Percentiles rank a stretch among this genome's conserved stretches.
Conservation (phyloP, 23 red algal genomes). For the Cyanidiococcus yangmingshanensis region DNA sequence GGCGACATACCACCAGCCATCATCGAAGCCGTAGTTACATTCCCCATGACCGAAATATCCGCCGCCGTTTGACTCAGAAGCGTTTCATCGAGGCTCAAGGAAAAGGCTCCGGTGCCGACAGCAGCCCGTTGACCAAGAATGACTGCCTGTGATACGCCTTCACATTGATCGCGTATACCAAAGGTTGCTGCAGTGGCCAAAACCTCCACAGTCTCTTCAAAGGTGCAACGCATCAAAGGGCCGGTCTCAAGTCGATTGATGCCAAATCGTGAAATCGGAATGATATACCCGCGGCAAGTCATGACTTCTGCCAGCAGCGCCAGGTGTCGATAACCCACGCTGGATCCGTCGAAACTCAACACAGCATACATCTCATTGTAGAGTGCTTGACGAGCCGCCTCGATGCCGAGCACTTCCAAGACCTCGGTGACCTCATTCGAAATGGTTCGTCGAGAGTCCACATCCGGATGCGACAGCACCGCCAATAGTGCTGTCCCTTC, state of each 20-base stretch:
- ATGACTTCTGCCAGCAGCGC: conserved; percentile 81
- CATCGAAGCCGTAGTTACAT: too few relatives aligned
- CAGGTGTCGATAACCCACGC: conserved; percentile 91
- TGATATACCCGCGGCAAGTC: conserved; percentile 87
- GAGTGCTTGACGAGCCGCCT: conserved; percentile 66
- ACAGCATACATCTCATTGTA: conserved; percentile 79
- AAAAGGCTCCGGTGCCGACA: conserved; percentile 85
- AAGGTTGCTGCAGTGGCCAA: conserved; percentile 62
- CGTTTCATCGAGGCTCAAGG: conserved; percentile 62
- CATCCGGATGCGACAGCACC: conserved; percentile 66
- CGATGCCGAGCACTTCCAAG: conserved; percentile 81
- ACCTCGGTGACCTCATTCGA: conserved; percentile 93
- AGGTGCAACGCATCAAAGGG: conserved; percentile 75
- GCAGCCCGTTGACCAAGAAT: conserved; percentile 83
- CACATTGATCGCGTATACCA: conserved; percentile 54
- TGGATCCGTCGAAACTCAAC: conserved; percentile 90
- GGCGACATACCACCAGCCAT: conserved; percentile 20
- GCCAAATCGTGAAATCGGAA: conserved; percentile 80
- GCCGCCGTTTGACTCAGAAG: background rate
- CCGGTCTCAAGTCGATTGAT: conserved; percentile 78
- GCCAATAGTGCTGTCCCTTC: conserved; percentile 84
- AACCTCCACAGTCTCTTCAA: conserved; percentile 98
- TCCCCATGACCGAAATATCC: background rate
- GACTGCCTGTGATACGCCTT: conserved; percentile 79
- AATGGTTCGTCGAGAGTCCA: conserved; percentile 77